phyloP scores from a whole-genome alignment of 192 early-diverging fungal genomes.

The Backusella australiensis region DNA sequence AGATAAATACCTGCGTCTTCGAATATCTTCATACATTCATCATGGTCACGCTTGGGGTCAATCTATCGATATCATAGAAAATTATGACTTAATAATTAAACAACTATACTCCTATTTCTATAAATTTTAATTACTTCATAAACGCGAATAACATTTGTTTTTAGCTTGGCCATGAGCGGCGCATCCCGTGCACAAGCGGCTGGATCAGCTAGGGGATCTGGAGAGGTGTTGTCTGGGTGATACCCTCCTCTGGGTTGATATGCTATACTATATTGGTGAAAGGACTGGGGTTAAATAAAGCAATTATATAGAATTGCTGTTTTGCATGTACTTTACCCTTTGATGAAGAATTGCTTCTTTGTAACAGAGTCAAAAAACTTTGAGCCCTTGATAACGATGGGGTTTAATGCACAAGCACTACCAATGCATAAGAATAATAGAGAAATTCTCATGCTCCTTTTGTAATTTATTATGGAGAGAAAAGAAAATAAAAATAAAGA shows the following conservation, averaged over 20 bases:
- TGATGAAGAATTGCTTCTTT: constrained; percentile 74
- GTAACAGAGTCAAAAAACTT: constrained; percentile 73
- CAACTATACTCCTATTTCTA: background rate
- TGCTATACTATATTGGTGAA: constrained; percentile 39
- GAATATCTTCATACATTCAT: constrained; percentile 70
- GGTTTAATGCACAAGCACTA: constrained; percentile 42
- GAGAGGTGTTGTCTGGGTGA: constrained; percentile 19
- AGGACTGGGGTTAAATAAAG: background rate
- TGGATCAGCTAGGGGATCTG: constrained; percentile 62
- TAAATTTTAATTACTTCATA: constrained; percentile 52
- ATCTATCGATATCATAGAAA: constrained; percentile 23
- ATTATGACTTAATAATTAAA: background rate
- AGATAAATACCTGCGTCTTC: constrained; percentile 69
- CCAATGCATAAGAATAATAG: background rate
- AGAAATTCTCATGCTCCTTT: constrained; percentile 8
- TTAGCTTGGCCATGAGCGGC: constrained; percentile 62
- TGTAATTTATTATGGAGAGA: background rate
- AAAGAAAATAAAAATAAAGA: background rate
- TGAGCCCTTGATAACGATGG: constrained; percentile 63
- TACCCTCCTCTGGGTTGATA: constrained; percentile 63
- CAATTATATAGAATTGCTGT: background rate
- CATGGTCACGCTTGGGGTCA: constrained; percentile 60
- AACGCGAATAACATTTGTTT: constrained; percentile 69
- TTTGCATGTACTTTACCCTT: constrained; percentile 41
- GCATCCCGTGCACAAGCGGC: constrained; percentile 61